Evolutionary conservation across 2,329 filamentous ascomycete genomes (phyloP), one percentile per base, ranked within the genome.

Genomic region (Diaporthe aspalathi): DNA sequence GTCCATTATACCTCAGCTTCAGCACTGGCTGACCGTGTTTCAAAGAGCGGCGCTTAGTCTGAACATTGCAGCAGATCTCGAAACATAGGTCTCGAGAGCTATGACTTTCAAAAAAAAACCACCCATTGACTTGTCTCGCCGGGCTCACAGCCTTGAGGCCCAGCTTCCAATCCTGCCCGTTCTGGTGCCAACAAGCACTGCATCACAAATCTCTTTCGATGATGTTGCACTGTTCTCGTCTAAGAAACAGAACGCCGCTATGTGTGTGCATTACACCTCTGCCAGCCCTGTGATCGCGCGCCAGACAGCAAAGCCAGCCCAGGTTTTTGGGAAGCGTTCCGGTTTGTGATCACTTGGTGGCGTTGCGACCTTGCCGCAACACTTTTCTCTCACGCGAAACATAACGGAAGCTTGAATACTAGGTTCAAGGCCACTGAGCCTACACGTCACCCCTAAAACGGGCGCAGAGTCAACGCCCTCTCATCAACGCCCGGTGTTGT

Each of bases 21-120:
- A 50, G 52, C 67, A 67, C 66, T 52, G 66, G 54, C 70, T 53
- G 49, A 60, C 66, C 27, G 43, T 62, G 71, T 63, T 56, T 68
- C 68, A 54, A 67, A 52, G 29, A 38, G 60, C 53, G 45, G 60
- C 52, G 60, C 20, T 57, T 56, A 56, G 56, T 45, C 56, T 60
- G 38, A 69, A 57, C 22, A 32, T 54, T 57, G 56, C 66, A 47
- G 53, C 35, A 45, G 38, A 57, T 56, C 66, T 69, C 56, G 56
- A 66, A 54, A 65, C 56, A 70, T 62, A 47, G n/a, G 49, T 56
- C 40, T 53, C 50, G 50, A 35, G 49, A 67, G 57, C 68, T 45
- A 11, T 38, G n/a, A 56, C 32, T 32, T 47, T 32, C 27, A 70
- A 17, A 38, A 56, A 38, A 56, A 70, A 70, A 27, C 49, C 49